A percentile compares a stretch with the other conserved stretches of the same genome.
phyloP scores from a whole-genome alignment of 1,284 basidiomycete genomes.

The Apiotrichum montevideense region DNA sequence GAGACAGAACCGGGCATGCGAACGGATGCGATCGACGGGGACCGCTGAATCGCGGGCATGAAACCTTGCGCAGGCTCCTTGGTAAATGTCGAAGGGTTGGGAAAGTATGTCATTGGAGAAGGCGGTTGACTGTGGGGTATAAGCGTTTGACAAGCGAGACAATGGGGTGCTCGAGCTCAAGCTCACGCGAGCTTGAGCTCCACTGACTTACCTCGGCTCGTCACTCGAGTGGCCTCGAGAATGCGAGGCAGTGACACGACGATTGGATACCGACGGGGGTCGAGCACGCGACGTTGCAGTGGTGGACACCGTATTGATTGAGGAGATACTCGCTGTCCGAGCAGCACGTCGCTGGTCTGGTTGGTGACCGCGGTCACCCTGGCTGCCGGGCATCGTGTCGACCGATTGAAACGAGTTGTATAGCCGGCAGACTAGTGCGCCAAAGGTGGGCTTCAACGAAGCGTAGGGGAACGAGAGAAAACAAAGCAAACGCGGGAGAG shows the following conservation, averaged over 20 bases:
- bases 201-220: constrained; percentile 8
- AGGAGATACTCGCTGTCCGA: not conserved
- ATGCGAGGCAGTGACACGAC: not conserved
- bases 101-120: constrained; percentile 42
- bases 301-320: not conserved
- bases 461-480: no score
- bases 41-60: constrained; percentile 9
- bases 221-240: constrained; percentile 13
- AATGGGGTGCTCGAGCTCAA: no score
- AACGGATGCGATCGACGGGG: constrained; percentile 9
- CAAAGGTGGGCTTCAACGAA: no score
- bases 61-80: constrained; percentile 9
- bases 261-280: constrained; percentile 8
- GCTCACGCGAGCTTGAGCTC: no score
- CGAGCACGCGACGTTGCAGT: not conserved
- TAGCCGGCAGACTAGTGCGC: no score
- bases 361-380: no score
- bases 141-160: no score
- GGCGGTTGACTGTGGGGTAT: constrained; percentile 19
- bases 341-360: not conserved
- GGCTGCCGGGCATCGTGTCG: no score
- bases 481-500: no score
- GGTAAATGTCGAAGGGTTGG: constrained; percentile 36
- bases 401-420: no score
- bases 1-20: constrained; percentile 11